phyloP scores from a whole-genome alignment of 2,329 filamentous ascomycete genomes.

The Paracoccidioides brasiliensis region DNA sequence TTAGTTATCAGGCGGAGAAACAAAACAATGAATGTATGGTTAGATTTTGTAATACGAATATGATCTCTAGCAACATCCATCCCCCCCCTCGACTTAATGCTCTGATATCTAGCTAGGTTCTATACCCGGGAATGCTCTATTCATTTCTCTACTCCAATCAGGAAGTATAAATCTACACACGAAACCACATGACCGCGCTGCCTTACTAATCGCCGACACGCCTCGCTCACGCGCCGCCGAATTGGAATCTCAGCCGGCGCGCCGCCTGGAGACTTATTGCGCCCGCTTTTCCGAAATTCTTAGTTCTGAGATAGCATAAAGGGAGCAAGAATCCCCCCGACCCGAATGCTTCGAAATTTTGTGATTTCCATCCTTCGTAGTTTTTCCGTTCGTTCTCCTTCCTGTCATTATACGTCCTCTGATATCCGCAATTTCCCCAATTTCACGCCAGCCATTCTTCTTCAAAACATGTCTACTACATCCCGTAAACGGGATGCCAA shows the following conservation, averaged over 20 bases:
- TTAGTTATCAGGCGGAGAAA: too few species aligned
- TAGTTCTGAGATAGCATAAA: neutral
- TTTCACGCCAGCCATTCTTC: neutral
- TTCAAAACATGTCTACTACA: neutral
- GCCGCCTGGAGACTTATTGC: neutral
- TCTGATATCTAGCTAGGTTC: too few species aligned
- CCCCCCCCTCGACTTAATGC: too few species aligned
- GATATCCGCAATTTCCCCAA: neutral
- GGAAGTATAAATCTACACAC: neutral
- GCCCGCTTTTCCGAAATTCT: neutral
- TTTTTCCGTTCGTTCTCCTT: neutral
- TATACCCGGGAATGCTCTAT: too few species aligned
- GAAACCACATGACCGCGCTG: neutral
- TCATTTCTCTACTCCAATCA: too few species aligned
- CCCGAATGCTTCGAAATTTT: neutral
- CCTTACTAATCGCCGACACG: neutral
- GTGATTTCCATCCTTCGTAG: neutral
- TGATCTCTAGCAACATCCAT: too few species aligned
- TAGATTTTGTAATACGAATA: too few species aligned
- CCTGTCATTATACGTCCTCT: neutral
- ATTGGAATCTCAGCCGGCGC: too few species aligned
- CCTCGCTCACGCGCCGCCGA: neutral
- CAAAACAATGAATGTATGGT: too few species aligned
- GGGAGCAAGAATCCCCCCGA: neutral
- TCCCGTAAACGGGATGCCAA: constrained; percentile 1